These are phyloP conservation scores for Lithocarpus polystachyus DNA, from an alignment of 306 rosid genomes.

Conservation along the genomic window DNA sequence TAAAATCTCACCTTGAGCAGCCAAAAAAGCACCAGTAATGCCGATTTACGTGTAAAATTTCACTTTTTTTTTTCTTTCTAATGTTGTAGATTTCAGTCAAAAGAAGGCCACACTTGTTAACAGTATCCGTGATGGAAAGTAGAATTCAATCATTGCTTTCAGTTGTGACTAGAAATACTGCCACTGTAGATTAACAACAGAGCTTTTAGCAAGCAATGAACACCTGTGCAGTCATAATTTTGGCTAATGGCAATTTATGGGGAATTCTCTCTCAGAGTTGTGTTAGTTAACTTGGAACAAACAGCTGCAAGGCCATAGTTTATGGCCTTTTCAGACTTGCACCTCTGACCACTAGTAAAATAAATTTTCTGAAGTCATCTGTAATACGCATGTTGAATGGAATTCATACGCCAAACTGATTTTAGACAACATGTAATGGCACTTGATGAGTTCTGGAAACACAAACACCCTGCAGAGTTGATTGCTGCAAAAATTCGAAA, in stretches of 20 bases:
- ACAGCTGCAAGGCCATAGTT: background rate
- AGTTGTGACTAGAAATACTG: background rate
- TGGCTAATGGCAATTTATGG: background rate
- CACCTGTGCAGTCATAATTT: background rate
- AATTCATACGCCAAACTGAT: background rate
- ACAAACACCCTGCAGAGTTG: background rate
- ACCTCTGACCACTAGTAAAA: background rate
- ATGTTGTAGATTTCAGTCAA: background rate
- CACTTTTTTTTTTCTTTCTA: background rate
- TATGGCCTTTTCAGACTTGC: background rate
- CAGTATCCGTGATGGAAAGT: background rate
- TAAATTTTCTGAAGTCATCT: background rate
- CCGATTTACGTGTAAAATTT: background rate
- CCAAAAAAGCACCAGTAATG: background rate
- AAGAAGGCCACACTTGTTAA: background rate
- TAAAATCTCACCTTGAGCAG: background rate
- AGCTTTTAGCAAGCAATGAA: background rate
- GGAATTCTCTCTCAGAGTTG: background rate
- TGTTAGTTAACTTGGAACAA: background rate
- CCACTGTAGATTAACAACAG: background rate
- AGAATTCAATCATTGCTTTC: background rate
- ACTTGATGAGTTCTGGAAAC: background rate
- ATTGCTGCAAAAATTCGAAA: background rate
- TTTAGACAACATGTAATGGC: background rate
- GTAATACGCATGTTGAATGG: background rate